These are phyloP conservation scores for Colletotrichum melonis DNA, from an alignment of 2,329 filamentous ascomycete genomes.

Conservation along the genomic window DNA sequence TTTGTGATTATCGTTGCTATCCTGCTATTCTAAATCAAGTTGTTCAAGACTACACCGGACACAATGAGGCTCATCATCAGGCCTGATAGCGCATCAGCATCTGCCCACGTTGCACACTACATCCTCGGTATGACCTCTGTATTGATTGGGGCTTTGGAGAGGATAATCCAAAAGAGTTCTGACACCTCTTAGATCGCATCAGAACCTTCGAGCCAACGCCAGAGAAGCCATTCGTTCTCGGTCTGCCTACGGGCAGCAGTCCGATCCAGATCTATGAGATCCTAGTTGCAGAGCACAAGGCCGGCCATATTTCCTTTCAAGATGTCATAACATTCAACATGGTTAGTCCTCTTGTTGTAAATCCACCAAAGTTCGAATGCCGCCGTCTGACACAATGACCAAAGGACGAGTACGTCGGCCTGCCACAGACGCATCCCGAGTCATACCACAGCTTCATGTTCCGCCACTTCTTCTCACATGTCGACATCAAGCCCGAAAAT, in stretches of 20 bases:
- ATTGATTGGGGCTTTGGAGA: background rate
- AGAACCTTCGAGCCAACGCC: slow-evolving; percentile 37
- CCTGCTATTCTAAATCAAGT: background rate
- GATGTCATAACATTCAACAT: slow-evolving; percentile 86
- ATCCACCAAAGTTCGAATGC: background rate
- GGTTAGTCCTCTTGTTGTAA: slow-evolving; percentile 48
- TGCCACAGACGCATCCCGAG: slow-evolving; percentile 79
- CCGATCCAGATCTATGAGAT: slow-evolving; percentile 53
- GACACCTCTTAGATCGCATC: slow-evolving; percentile 53
- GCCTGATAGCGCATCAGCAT: slow-evolving; percentile 70
- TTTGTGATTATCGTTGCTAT: background rate
- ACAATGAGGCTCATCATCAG: slow-evolving; percentile 79
- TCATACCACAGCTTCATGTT: slow-evolving; percentile 89
- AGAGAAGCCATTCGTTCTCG: slow-evolving; percentile 39
- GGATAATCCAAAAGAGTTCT: background rate
- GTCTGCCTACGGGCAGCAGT: slow-evolving; percentile 40
- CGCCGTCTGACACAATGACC: background rate
- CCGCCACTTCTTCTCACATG: slow-evolving; percentile 80
- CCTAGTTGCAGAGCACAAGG: slow-evolving; percentile 71
- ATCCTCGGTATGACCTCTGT: slow-evolving; percentile 69
- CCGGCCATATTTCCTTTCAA: slow-evolving; percentile 56
- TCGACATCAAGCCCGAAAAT: slow-evolving; percentile 76
- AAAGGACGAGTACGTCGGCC: slow-evolving; percentile 80
- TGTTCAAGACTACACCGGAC: background rate
- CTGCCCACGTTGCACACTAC: slow-evolving; percentile 78